A percentile compares a stretch with the other conserved stretches of the same genome.
These are phyloP conservation scores for Anthracocystis walkeri DNA, from an alignment of 1,284 basidiomycete species.

Conservation along the genomic window DNA sequence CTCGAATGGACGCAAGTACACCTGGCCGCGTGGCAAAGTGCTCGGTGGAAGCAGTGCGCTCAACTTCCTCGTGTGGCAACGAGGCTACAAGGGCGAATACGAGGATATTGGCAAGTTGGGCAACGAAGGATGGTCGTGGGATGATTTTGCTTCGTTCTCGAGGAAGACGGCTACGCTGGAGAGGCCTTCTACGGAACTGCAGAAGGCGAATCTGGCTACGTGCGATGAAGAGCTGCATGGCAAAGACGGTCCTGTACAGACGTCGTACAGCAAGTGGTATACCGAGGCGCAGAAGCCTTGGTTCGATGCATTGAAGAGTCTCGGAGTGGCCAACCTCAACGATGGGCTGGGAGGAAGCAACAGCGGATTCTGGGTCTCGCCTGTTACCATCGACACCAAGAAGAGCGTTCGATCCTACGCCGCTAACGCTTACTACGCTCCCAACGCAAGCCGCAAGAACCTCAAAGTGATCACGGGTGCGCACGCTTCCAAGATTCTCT, in stretches of 20 bases:
- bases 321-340: slow-evolving; percentile 44
- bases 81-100: slow-evolving; percentile 57
- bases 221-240: slow-evolving; percentile 48
- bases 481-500: slow-evolving; percentile 45
- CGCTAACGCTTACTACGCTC: slow-evolving; percentile 54
- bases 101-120: slow-evolving; percentile 55
- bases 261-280: slow-evolving; percentile 57
- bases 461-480: slow-evolving; percentile 58
- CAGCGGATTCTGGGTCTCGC: slow-evolving; percentile 54
- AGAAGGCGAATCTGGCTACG: slow-evolving; percentile 51
- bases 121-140: slow-evolving; percentile 58
- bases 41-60: slow-evolving; percentile 69
- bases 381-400: slow-evolving; percentile 39
- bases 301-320: slow-evolving; percentile 50
- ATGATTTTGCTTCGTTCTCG: slow-evolving; percentile 43
- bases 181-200: slow-evolving; percentile 35
- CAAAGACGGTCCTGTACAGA: slow-evolving; percentile 46
- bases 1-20: slow-evolving; percentile 52
- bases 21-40: slow-evolving; percentile 53
- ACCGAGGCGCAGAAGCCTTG: slow-evolving; percentile 54
- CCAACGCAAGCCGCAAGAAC: slow-evolving; percentile 42
- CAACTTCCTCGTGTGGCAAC: slow-evolving; percentile 69
- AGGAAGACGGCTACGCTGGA: slow-evolving; percentile 40
- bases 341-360: slow-evolving; percentile 52
- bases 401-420: slow-evolving; percentile 49